phyloP scores from a whole-genome alignment of 306 rosid genomes.

The Albizia julibrissin region DNA sequence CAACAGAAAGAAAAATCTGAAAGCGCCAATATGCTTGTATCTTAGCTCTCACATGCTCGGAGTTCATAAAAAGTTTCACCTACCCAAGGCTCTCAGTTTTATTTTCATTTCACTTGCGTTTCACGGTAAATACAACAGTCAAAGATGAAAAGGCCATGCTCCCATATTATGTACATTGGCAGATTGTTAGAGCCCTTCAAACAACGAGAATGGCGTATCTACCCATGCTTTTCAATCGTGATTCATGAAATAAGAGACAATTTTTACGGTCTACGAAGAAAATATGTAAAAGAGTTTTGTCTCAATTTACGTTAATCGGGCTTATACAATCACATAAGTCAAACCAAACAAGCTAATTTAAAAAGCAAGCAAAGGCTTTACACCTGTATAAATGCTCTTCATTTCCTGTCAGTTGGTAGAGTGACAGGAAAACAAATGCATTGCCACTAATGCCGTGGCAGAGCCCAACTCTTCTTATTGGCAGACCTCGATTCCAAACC shows the following conservation, averaged over 20 bases:
- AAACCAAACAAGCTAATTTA: too few relatives aligned
- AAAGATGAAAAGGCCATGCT: constrained; percentile 12
- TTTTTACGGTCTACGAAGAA: too few relatives aligned
- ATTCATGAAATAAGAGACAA: too few relatives aligned
- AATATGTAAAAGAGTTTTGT: too few relatives aligned
- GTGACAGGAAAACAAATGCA: constrained; percentile 63
- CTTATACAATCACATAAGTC: too few relatives aligned
- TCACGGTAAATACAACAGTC: not conserved
- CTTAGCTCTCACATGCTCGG: constrained; percentile 12
- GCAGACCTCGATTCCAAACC: constrained; percentile 65
- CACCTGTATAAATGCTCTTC: constrained; percentile 52
- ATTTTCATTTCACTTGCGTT: constrained; percentile 1
- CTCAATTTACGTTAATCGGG: too few relatives aligned
- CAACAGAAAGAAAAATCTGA: not conserved
- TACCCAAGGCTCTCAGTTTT: not conserved
- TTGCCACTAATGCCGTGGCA: constrained; percentile 81
- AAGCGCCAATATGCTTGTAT: not conserved
- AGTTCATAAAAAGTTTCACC: not conserved
- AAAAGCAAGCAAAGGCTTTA: constrained; percentile 70
- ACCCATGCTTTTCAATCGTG: too few relatives aligned
- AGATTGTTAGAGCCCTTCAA: too few relatives aligned
- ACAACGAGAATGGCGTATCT: too few relatives aligned
- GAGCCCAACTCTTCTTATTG: constrained; percentile 63
- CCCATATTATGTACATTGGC: not conserved
- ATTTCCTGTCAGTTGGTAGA: constrained; percentile 61